Percentiles rank a stretch among this genome's conserved stretches.
Evolutionary conservation across 306 rosid genomes (phyloP).

Genomic region (Betula pendula): DNA sequence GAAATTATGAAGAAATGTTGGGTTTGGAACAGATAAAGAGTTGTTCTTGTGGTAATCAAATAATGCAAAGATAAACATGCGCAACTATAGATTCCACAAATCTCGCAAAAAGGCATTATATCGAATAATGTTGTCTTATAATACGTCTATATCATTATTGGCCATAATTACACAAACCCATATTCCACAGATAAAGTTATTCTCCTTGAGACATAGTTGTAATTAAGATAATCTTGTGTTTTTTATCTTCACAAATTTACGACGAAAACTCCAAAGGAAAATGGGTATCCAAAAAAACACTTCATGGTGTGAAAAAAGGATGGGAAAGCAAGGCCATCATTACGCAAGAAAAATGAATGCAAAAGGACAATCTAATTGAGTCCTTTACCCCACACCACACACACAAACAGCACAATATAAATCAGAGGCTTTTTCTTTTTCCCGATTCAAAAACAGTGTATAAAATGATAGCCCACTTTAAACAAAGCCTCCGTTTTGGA

Average conservation of each 20-base stretch:
- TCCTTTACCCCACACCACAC: conserved; percentile 70
- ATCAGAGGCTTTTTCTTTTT: conserved; percentile 59
- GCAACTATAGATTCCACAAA: conserved; percentile 56
- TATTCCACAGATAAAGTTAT: conserved; percentile 21
- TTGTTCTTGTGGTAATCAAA: conserved; percentile 29
- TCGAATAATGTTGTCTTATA: conserved; percentile 69
- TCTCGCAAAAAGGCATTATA: conserved; percentile 47
- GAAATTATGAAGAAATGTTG: not conserved
- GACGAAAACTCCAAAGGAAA: conserved; percentile 5
- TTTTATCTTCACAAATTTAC: conserved; percentile 1
- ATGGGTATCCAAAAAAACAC: conserved; percentile 38
- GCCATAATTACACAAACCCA: conserved; percentile 53
- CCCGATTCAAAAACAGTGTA: conserved; percentile 30
- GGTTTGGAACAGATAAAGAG: conserved; percentile 28
- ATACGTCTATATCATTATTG: conserved; percentile 50
- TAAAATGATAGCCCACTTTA: conserved; percentile 66
- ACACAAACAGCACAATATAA: conserved; percentile 44
- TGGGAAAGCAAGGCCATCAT: conserved; percentile 48
- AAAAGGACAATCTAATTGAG: conserved; percentile 71
- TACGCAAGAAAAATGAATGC: conserved; percentile 64
- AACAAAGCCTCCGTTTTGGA: conserved; percentile 80
- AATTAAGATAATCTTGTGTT: conserved; percentile 16
- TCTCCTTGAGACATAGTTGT: conserved; percentile 22
- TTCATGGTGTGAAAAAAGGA: conserved; percentile 41
- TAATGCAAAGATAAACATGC: conserved; percentile 44